Evolutionary conservation across 371 early-diverging fungal species (phyloP), one percentile per base, ranked within the genome.

Genomic region (Mucor plumbeus): DNA sequence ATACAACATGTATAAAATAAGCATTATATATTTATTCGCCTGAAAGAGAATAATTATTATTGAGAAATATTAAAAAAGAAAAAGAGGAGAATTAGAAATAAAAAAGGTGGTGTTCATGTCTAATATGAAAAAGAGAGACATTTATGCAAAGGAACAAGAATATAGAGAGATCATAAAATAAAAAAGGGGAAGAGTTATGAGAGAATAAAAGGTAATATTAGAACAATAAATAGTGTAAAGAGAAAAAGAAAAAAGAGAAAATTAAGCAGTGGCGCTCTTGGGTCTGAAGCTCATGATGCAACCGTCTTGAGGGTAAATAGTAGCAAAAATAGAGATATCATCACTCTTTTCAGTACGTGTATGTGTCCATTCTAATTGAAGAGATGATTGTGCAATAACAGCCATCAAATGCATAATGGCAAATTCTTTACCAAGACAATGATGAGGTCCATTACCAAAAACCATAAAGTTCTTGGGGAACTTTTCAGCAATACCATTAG

Each of bases 251-350:
- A 10, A 47, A 43, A 60, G 41, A 50, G 21, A 61, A n/a, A 43
- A 48, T 47, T 57, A 57, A 38, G 65, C 58, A n/a, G 65, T 36
- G 14, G 59, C 13, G n/a, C 39, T 68, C 59, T 75, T 76, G 54
- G 80, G 80, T 60, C 68, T 72, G 69, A 84, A 81, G 64, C 78
- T 84, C 81, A 84, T 79, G 69, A 76, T 76, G 65, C 81, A 81
- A 21, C 80, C 84, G 69, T 84, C 84, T 66, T 76, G 76, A 63
- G 84, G 84, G 74, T 84, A 84, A 61, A 80, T 84, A 53, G 84
- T 84, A 62, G 84, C 84, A 65, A 84, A 84, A 48, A 84, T 81
- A 59, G 81, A 81, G 58, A 84, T 84, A 34, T 81, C 79, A 50
- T 84, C 84, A 64, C 81, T 81, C 71, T 80, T 75, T 17, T 75